phyloP scores from a whole-genome alignment of 1,284 basidiomycete species.

The Ganoderma boninense region DNA sequence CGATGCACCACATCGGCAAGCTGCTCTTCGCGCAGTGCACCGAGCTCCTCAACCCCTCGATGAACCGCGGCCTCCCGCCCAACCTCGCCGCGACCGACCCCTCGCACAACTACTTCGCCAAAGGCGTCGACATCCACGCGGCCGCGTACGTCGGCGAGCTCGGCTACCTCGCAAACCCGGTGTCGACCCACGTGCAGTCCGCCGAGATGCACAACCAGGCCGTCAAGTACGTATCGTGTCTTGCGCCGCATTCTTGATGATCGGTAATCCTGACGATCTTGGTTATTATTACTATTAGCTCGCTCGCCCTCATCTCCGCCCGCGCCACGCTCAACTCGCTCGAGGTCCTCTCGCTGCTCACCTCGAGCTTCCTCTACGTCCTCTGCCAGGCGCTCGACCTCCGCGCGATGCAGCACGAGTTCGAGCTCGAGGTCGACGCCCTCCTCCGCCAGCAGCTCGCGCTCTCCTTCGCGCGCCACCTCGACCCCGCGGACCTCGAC shows the following conservation, averaged over 20 bases:
- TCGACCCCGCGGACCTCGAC: constrained; percentile 45
- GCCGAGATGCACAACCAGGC: constrained; percentile 92
- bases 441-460: constrained; percentile 63
- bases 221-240: constrained; percentile 70
- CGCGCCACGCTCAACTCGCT: constrained; percentile 80
- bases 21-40: constrained; percentile 86
- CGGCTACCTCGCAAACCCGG: constrained; percentile 84
- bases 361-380: constrained; percentile 78
- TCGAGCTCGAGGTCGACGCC: constrained; percentile 56
- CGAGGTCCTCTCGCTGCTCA: constrained; percentile 79
- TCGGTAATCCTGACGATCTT: constrained; percentile 9
- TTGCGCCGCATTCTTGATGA: neutral
- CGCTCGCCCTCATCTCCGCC: constrained; percentile 82
- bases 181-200: constrained; percentile 86
- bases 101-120: constrained; percentile 84
- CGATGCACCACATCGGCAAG: constrained; percentile 85
- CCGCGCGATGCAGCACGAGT: constrained; percentile 74
- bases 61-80: constrained; percentile 87
- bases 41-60: constrained; percentile 81
- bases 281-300: constrained; percentile 61
- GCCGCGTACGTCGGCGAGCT: constrained; percentile 86
- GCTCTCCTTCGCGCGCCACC: constrained; percentile 52
- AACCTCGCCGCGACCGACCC: constrained; percentile 86
- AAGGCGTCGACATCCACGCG: constrained; percentile 87
- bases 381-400: constrained; percentile 87